A percentile compares a stretch with the other conserved stretches of the same genome.
Conservation (phyloP, 345 rosid genomes). For the Syzygium aromaticum region DNA sequence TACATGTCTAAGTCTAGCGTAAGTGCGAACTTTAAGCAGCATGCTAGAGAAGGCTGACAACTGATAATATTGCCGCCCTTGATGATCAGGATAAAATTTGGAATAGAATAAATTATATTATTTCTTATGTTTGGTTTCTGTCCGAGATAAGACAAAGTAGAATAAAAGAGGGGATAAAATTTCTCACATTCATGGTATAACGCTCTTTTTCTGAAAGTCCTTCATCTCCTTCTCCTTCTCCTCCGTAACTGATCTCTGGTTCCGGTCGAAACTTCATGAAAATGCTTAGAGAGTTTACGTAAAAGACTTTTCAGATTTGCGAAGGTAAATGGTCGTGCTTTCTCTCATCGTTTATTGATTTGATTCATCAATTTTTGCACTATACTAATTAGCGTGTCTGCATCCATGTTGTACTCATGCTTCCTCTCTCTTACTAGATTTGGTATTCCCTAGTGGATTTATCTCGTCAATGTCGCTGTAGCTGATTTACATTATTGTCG, state of each 20-base stretch:
- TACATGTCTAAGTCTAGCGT: neutral
- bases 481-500: neutral
- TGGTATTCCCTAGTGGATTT: neutral
- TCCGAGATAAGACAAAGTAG: neutral
- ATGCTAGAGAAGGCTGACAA: neutral
- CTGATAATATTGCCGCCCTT: neutral
- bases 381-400: neutral
- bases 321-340: neutral
- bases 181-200: neutral
- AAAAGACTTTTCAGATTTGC: neutral
- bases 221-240: neutral
- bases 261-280: neutral
- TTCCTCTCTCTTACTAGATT: neutral
- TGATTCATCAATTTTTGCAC: neutral
- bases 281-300: neutral
- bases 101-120: neutral
- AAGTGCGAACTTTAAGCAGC: neutral
- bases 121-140: neutral
- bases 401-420: neutral
- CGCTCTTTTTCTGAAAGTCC: neutral
- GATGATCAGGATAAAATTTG: neutral
- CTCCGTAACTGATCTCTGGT: neutral
- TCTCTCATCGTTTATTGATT: neutral
- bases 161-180: neutral
- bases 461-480: no score